These are phyloP conservation scores for Trichoderma cornu-damae DNA, from an alignment of 2,329 filamentous ascomycete species.

Conservation along the genomic window DNA sequence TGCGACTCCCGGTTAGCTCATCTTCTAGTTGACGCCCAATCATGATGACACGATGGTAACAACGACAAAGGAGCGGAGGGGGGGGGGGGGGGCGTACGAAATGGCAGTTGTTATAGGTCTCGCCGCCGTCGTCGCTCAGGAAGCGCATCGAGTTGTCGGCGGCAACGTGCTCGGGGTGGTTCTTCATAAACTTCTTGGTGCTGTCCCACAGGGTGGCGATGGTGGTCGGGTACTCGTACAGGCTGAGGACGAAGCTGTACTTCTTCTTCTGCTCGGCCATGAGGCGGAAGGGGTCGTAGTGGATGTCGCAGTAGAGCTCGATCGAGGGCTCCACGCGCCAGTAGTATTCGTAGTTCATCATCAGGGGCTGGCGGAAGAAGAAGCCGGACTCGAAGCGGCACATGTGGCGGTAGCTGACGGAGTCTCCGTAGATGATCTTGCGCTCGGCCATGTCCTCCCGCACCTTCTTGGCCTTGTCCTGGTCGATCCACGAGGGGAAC, in stretches of 20 bases:
- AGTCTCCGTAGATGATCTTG: constrained; percentile 98
- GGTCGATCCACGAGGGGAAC: constrained; percentile 91
- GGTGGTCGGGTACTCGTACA: constrained; percentile 95
- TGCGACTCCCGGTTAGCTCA: constrained; percentile 35
- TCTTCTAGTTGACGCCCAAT: too few relatives aligned
- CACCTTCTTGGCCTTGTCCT: constrained; percentile 84
- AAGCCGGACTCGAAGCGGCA: constrained; percentile 98
- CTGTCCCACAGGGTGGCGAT: constrained; percentile 96
- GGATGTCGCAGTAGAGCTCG: constrained; percentile 91
- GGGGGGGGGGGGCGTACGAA: constrained; percentile 57
- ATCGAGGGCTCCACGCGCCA: constrained; percentile 98
- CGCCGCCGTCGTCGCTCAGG: constrained; percentile 83
- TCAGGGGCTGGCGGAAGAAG: constrained; percentile 92
- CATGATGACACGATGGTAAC: too few relatives aligned
- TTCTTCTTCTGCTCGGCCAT: constrained; percentile 97
- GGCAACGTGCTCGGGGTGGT: constrained; percentile 81
- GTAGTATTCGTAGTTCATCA: constrained; percentile 98
- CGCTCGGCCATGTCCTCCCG: constrained; percentile 89
- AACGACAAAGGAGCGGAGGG: too few relatives aligned
- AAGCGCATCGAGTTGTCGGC: constrained; percentile 84
- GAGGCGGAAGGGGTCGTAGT: constrained; percentile 93
- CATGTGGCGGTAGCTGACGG: constrained; percentile 97
- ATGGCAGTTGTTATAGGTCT: constrained; percentile 95
- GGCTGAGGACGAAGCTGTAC: constrained; percentile 91
- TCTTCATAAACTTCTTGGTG: constrained; percentile 87